Evolutionary conservation across 495 filamentous ascomycete species (phyloP), one percentile per base, ranked within the genome.

Genomic region (Penicillium ucsense): DNA sequence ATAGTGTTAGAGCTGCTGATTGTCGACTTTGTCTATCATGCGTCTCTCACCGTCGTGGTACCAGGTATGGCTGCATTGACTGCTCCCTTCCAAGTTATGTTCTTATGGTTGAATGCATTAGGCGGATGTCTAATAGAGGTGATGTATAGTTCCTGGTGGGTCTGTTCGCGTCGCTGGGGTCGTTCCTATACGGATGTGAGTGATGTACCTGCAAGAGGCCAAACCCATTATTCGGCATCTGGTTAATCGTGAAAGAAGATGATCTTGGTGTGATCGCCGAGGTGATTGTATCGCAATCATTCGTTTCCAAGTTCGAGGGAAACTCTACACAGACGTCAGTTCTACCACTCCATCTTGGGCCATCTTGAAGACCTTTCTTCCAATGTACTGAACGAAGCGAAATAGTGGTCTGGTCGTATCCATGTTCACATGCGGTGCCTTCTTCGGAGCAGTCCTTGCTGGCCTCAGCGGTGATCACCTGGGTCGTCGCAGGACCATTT

Each of bases 81-180:
- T 20, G 20, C 20, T 2, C 20, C 20, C 2, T 20, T 20, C 20
- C 20, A 20, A 20, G 20, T 20, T 20, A 1, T 20, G 20, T 1
- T 20, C 20, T 20, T 20, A 2, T 20, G 20, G 20, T 20, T 2
- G 20, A 20, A 20, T 20, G 20, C 20, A 20, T 20, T 20, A 20
- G 20, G 20, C 20, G 20, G 20, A 20, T 20, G 20, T 20, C 20
- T 20, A 20, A 20, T 20, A 20, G 20, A 1, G 20, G 20, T 20
- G 20, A 20, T 20, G 20, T 20, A 20, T 60, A 82, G 75, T 79
- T 80, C 56, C 70, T 82, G 49, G 74, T 81, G 12, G 74, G 77
- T 63, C 70, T 82, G 36, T 82, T 82, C 59, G 79, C 79, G 61
- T 81, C 78, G 5, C 62, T 82, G 32, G 79, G 79, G 41, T 80